A percentile compares a stretch with the other conserved stretches of the same genome.
phyloP scores from a whole-genome alignment of 2,329 filamentous ascomycete genomes.

The Alternaria metachromatica region DNA sequence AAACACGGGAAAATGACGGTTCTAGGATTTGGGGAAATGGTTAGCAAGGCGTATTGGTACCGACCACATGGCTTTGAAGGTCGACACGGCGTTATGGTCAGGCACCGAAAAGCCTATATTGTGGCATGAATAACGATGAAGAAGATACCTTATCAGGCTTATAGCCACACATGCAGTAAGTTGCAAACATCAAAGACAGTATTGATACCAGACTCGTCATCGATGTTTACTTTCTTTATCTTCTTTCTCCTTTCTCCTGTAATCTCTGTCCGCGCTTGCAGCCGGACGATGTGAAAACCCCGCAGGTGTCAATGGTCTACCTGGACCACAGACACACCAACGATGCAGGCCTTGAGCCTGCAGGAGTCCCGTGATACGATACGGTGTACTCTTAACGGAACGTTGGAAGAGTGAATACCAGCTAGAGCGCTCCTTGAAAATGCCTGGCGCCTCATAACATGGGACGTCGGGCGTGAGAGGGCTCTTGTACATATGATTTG shows the following conservation, averaged over 20 bases:
- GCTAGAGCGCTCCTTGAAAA: background rate
- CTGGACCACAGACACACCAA: slow-evolving; percentile 43
- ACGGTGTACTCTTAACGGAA: slow-evolving; percentile 54
- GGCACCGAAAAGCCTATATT: slow-evolving; percentile 2
- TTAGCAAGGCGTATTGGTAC: slow-evolving; percentile 19
- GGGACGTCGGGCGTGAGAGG: background rate
- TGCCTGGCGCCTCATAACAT: background rate
- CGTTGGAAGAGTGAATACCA: slow-evolving; percentile 51
- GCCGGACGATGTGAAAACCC: background rate
- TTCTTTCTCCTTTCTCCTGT: background rate
- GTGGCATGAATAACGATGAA: slow-evolving; percentile 6
- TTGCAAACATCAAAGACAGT: background rate
- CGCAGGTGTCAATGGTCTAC: background rate
- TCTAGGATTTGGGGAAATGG: slow-evolving; percentile 1
- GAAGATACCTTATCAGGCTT: background rate
- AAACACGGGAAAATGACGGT: background rate
- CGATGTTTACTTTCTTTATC: background rate
- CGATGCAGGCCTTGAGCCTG: slow-evolving; percentile 54
- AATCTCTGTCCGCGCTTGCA: background rate
- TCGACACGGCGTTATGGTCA: slow-evolving; percentile 1
- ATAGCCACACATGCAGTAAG: slow-evolving; percentile 1
- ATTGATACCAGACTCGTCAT: background rate
- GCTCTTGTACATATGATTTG: background rate
- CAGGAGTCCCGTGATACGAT: slow-evolving; percentile 47
- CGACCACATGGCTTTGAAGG: background rate